These are phyloP conservation scores for Solanum verrucosum DNA, from an alignment of 257 asterid genomes.

Conservation along the genomic window DNA sequence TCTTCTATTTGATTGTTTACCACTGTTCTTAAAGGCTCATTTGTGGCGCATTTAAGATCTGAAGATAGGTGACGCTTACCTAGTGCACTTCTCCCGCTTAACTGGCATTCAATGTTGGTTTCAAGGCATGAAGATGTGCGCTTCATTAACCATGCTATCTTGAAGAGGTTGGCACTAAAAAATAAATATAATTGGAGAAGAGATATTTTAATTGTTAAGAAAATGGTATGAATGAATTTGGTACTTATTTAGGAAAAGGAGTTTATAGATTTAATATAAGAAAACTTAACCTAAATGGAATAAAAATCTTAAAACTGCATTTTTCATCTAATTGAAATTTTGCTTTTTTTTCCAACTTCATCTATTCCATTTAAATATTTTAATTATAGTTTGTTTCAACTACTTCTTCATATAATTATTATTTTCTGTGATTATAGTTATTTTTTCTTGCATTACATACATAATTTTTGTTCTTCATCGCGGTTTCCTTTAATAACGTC, in stretches of 20 bases:
- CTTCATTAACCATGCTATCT: background rate
- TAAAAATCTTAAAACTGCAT: background rate
- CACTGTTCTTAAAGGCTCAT: background rate
- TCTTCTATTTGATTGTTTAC: background rate
- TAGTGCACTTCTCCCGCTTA: background rate
- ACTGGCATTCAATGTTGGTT: background rate
- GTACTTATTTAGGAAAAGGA: background rate
- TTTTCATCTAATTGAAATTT: background rate
- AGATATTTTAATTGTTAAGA: background rate
- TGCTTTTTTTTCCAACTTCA: background rate
- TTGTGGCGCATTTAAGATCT: background rate
- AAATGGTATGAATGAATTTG: background rate
- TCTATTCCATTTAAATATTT: background rate
- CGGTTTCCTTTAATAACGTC: background rate
- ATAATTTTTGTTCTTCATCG: background rate
- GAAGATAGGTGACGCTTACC: background rate
- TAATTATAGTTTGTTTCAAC: background rate
- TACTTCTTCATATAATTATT: background rate
- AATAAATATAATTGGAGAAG: background rate
- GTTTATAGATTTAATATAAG: background rate
- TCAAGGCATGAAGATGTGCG: background rate
- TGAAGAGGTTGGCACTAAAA: background rate
- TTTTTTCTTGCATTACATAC: background rate
- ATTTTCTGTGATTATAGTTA: background rate
- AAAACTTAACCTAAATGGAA: background rate